Base-by-base conservation (phyloP, 164 flowering plant species). In the Sedum album region DNA sequence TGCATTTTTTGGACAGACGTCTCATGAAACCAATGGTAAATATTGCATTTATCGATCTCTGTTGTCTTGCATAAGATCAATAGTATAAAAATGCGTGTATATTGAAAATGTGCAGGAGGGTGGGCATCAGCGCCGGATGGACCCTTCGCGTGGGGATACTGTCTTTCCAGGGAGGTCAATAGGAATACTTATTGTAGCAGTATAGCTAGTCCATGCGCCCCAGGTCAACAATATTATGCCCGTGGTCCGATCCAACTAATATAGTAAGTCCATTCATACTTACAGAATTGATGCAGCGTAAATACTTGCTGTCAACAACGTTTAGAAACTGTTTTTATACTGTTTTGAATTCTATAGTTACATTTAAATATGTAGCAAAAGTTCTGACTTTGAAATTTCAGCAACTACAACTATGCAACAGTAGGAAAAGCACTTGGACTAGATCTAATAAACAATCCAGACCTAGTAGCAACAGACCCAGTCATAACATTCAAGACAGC, bases 111-210 rank as follows among this genome's bases (percentile, higher is more conserved):
- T 67, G 18, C 26, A 83, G 87, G 86, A 2, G 85, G 85, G 14
- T 80, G 84, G 84, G 17, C 79, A 42, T 76, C 64, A 68, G 87
- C 85, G 36, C 85, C 83, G 1, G 85, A 84, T 65, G 87, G 85
- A 0, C 82, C 84, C 67, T 79, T 68, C 42, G 79, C 88, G 2
- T 80, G 84, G 85, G 89, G 87, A 13, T 78, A 78, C 60, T 85
- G 87, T 80, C 79, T 51, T 10, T 1, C 71, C 0, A 62, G 51
- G 48, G 86, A 82, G 42, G 49, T 36, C 55, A 81, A 73, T 51
- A 76, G 76, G 0, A 53, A 33, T 10, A 70, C 51, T 55, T 77
- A 82, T 33, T 83, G 86, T 49, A 14, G 85, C 46, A 14, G 20
- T 14, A 17, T 66, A 0, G 60, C 33, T 30, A 21, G 68, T 33